These are phyloP conservation scores for Tilletia setariae DNA, from an alignment of 1,284 basidiomycete genomes.

Conservation along the genomic window DNA sequence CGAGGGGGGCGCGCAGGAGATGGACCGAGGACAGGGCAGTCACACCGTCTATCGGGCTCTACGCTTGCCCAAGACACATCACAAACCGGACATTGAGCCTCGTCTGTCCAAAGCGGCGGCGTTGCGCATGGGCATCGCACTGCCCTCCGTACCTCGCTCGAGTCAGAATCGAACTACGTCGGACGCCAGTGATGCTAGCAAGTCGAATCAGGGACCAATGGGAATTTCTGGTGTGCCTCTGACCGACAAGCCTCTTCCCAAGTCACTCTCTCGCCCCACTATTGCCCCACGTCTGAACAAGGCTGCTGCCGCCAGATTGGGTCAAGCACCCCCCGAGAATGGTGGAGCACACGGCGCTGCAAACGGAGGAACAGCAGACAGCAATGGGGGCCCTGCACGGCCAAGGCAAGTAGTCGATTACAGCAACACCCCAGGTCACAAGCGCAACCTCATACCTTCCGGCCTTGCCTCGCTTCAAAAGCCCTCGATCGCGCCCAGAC, in stretches of 20 bases:
- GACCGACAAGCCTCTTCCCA: constrained; percentile 21
- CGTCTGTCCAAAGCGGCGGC: constrained; percentile 73
- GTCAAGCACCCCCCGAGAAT: neutral
- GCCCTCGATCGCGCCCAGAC: constrained; percentile 27
- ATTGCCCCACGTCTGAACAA: constrained; percentile 37
- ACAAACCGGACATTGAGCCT: constrained; percentile 68
- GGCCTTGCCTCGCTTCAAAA: constrained; percentile 24
- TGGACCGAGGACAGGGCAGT: neutral
- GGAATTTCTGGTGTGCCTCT: constrained; percentile 35
- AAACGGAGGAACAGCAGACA: neutral
- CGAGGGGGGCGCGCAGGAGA: neutral
- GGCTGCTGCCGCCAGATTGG: constrained; percentile 29
- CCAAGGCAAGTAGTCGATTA: constrained; percentile 32
- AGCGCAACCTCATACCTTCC: constrained; percentile 18
- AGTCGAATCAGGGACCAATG: constrained; percentile 18
- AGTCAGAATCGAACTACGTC: constrained; percentile 11
- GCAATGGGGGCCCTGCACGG: neutral
- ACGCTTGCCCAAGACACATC: constrained; percentile 64
- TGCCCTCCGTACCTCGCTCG: constrained; percentile 22
- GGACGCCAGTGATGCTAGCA: constrained; percentile 3
- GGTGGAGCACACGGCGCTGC: neutral
- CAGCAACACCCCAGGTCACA: constrained; percentile 37
- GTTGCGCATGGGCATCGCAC: constrained; percentile 60
- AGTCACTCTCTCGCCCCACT: constrained; percentile 24
- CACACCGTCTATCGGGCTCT: constrained; percentile 67